A percentile compares a stretch with the other conserved stretches of the same genome.
Evolutionary conservation across 2,329 filamentous ascomycete species (phyloP).

Genomic region (Fusarium sterilihyphosum): DNA sequence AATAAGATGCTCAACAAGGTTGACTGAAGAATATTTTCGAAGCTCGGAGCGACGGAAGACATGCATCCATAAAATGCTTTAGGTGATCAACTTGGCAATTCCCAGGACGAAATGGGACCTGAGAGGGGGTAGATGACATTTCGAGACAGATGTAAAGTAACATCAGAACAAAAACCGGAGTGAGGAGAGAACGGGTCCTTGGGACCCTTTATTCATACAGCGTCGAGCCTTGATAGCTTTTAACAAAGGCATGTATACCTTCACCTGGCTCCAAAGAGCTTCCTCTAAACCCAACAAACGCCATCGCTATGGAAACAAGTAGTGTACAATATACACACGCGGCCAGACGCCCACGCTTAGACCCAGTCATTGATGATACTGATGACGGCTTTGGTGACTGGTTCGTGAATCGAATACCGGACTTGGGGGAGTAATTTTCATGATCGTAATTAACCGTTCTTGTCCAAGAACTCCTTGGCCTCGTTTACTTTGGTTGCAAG

Average conservation of each 20-base stretch:
- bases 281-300: slow-evolving; percentile 49
- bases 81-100: background rate
- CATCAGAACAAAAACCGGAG: background rate
- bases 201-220: slow-evolving; percentile 40
- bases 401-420: background rate
- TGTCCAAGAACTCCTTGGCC: slow-evolving; percentile 95
- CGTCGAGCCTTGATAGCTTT: slow-evolving; percentile 32
- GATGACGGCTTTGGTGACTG: background rate
- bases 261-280: slow-evolving; percentile 31
- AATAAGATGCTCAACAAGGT: slow-evolving; percentile 10
- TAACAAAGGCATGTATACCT: slow-evolving; percentile 34
- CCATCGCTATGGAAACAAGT: slow-evolving; percentile 57
- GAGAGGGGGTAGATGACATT: background rate
- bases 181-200: slow-evolving; percentile 42
- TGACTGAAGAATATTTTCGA: slow-evolving; percentile 8
- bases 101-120: background rate
- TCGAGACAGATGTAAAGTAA: background rate
- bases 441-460: slow-evolving; percentile 51
- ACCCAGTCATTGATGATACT: slow-evolving; percentile 23
- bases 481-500: slow-evolving; percentile 98
- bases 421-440: slow-evolving; percentile 10
- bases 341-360: slow-evolving; percentile 17
- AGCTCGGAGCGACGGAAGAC: background rate
- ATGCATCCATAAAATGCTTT: background rate
- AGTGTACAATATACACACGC: slow-evolving; percentile 50